A percentile compares a stretch with the other conserved stretches of the same genome.
Conservation (phyloP, 106 monocot species). For the Iris macrosiphon region DNA sequence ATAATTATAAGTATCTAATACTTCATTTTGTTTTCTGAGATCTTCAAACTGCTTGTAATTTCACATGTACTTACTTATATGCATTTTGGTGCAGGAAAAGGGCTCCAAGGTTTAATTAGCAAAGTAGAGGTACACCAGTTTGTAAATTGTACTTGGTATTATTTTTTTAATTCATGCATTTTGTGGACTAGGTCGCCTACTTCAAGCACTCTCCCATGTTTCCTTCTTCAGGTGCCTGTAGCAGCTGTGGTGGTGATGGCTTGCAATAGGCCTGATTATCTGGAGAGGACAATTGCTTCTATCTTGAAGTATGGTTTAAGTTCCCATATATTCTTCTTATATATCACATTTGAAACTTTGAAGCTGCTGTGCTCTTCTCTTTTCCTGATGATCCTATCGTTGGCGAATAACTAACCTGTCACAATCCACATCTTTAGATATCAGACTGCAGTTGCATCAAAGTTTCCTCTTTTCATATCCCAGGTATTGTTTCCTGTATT, state of each 20-base stretch:
- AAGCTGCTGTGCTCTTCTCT: no score
- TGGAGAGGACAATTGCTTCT: conserved; percentile 80
- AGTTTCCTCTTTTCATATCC: conserved; percentile 90
- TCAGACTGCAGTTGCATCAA: conserved; percentile 68
- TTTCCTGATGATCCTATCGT: no score
- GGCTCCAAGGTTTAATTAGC: conserved; percentile 15
- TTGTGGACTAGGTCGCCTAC: background rate
- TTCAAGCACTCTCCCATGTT: background rate
- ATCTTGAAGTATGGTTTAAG: conserved; percentile 60
- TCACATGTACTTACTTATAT: conserved; percentile 8
- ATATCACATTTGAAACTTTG: no score
- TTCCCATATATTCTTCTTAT: conserved; percentile 1
- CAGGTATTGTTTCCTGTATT: conserved; percentile 39
- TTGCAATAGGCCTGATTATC: conserved; percentile 92
- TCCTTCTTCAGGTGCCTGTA: conserved; percentile 48
- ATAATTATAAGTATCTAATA: no score
- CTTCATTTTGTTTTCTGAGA: background rate
- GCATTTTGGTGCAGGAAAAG: conserved; percentile 38
- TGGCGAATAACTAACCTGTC: no score
- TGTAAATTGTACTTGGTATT: no score
- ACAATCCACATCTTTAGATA: conserved; percentile 73
- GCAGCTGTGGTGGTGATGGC: conserved; percentile 99
- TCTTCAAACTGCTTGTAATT: background rate
- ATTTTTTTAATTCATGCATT: background rate
- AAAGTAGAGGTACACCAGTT: conserved; percentile 33